Conservation (phyloP, 1,139 yeast species). For the Eremothecium gossypii region DNA sequence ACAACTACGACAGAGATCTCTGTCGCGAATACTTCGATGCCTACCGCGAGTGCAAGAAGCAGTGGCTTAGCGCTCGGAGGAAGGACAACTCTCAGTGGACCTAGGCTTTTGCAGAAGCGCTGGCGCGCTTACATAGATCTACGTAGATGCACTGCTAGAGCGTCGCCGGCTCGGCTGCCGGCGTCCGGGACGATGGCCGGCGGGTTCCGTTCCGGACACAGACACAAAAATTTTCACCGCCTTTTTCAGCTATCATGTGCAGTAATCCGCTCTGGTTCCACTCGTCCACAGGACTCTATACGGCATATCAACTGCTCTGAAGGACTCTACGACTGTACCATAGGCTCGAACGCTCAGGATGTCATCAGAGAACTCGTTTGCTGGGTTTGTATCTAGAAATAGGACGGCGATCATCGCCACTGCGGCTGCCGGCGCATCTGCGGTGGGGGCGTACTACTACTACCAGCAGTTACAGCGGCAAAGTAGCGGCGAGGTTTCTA, state of each 20-base stretch:
- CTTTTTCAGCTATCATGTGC: too few species aligned
- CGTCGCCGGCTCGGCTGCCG: not conserved
- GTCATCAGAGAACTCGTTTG: conserved; percentile 18
- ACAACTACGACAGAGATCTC: conserved; percentile 64
- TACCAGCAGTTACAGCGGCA: conserved; percentile 31
- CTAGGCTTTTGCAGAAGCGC: not conserved
- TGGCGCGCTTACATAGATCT: not conserved
- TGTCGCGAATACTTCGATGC: conserved; percentile 89
- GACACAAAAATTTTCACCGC: conserved; percentile 4
- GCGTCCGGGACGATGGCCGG: not conserved
- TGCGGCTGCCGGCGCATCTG: conserved; percentile 53
- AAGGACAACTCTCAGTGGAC: conserved; percentile 22
- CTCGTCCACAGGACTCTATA: not conserved
- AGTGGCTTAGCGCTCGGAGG: conserved; percentile 46
- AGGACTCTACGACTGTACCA: not conserved
- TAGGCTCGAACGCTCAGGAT: conserved; percentile 2
- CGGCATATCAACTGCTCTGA: not conserved
- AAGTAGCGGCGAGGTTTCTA: conserved; percentile 10
- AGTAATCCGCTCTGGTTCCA: not conserved
- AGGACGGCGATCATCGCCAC: conserved; percentile 54
- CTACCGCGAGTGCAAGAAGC: conserved; percentile 82
- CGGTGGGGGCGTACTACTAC: conserved; percentile 50
- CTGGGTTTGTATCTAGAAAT: conserved; percentile 45
- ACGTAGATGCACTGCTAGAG: not conserved
- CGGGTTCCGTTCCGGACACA: not conserved